phyloP scores from a whole-genome alignment of 75 land plant species.

The Cryptomeria japonica region DNA sequence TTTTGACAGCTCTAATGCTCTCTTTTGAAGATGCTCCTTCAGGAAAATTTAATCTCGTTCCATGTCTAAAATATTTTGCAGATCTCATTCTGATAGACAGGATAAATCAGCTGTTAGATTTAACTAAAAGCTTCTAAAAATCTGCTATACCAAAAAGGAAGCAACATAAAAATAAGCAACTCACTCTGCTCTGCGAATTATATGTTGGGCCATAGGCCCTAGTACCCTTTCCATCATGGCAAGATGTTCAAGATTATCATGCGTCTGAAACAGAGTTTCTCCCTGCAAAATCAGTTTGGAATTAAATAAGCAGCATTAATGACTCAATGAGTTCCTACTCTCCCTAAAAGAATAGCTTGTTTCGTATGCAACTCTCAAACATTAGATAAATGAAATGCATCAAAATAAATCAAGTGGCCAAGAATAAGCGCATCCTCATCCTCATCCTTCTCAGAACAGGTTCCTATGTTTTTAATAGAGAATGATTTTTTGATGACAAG shows the following conservation, averaged over 20 bases:
- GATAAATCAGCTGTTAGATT: not conserved
- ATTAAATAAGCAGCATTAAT: not conserved
- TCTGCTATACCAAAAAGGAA: not conserved
- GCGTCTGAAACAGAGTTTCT: slow-evolving; percentile 83
- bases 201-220: slow-evolving; percentile 61
- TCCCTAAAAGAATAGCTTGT: not conserved
- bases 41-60: slow-evolving; percentile 80
- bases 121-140: not conserved
- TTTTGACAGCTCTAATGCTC: slow-evolving; percentile 69
- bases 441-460: not conserved
- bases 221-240: slow-evolving; percentile 90
- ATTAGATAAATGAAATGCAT: not conserved
- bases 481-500: too few species aligned
- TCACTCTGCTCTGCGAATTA: slow-evolving; percentile 66
- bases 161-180: not conserved
- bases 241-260: slow-evolving; percentile 82
- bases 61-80: slow-evolving; percentile 79
- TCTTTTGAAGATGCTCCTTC: slow-evolving; percentile 87
- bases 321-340: not conserved
- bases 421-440: too few species aligned
- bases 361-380: not conserved
- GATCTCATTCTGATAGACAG: slow-evolving; percentile 50
- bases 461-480: too few species aligned
- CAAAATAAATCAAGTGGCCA: not conserved
- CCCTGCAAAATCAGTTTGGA: slow-evolving; percentile 36